Evolutionary conservation across 2,329 filamentous ascomycete species (phyloP).

Genomic region (Paecilomyces formosus): DNA sequence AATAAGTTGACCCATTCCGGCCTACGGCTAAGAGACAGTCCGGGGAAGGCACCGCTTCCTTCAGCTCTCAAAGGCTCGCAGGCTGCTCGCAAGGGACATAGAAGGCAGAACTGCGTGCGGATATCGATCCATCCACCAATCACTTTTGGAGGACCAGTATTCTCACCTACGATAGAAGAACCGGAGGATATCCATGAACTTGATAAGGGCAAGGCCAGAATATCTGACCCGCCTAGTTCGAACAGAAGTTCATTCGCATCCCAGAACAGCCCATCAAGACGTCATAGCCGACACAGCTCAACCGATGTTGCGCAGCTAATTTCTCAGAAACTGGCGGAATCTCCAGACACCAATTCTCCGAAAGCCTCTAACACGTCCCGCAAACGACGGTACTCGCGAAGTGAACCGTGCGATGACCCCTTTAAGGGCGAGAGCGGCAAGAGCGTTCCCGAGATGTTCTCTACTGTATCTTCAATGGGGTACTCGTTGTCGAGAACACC

Average conservation of each 20-base stretch:
- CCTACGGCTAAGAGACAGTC: conserved; percentile 14
- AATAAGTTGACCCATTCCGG: conserved; percentile 14
- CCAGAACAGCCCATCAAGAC: background rate
- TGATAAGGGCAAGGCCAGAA: background rate
- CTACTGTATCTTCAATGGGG: conserved; percentile 12
- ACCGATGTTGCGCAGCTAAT: background rate
- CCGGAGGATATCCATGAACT: conserved; percentile 19
- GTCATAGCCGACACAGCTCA: background rate
- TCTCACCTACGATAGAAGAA: conserved; percentile 29
- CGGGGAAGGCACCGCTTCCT: conserved; percentile 14
- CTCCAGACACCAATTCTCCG: conserved; percentile 7
- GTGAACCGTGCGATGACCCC: conserved; percentile 8
- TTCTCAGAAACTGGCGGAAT: conserved; percentile 7
- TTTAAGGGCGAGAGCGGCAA: conserved; percentile 12
- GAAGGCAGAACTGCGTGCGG: conserved; percentile 36
- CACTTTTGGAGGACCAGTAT: conserved; percentile 23
- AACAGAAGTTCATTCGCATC: background rate
- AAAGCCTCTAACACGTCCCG: conserved; percentile 16
- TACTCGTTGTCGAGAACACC: conserved; percentile 18
- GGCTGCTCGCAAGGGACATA: conserved; percentile 30
- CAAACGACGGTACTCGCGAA: conserved; percentile 15
- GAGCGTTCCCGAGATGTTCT: conserved; percentile 17
- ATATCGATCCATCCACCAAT: conserved; percentile 32
- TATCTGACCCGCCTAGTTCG: background rate
- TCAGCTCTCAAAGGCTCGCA: conserved; percentile 27